Percentiles rank a stretch among this genome's conserved stretches.
phyloP scores from a whole-genome alignment of 805 yeast genomes.

The Scheffersomyces lignosus region DNA sequence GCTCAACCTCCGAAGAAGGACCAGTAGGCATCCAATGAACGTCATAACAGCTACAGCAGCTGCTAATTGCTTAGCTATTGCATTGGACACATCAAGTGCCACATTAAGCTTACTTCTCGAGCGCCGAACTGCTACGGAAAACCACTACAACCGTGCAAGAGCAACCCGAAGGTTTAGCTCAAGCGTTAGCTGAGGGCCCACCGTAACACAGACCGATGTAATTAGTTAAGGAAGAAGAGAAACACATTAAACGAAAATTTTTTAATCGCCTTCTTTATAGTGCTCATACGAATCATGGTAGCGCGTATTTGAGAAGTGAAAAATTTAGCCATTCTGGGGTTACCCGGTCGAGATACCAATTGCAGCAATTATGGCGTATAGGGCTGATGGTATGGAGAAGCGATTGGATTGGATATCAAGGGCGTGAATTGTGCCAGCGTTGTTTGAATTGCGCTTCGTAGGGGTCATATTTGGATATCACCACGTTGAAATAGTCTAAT shows the following conservation, averaged over 20 bases:
- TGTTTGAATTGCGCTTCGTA: too few relatives aligned
- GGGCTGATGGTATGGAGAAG: too few relatives aligned
- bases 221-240: slow-evolving; percentile 18
- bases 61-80: slow-evolving; percentile 18
- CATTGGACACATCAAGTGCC: slow-evolving; percentile 7
- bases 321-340: slow-evolving; percentile 2
- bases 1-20: slow-evolving; percentile 58
- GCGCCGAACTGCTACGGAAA: slow-evolving; percentile 66
- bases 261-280: slow-evolving; percentile 8
- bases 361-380: too few relatives aligned
- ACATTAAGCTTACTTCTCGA: slow-evolving; percentile 58
- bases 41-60: slow-evolving; percentile 20
- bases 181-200: slow-evolving; percentile 39
- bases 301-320: background rate
- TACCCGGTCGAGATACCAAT: slow-evolving; percentile 8
- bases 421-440: too few relatives aligned
- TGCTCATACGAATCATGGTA: too few relatives aligned
- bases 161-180: slow-evolving; percentile 33
- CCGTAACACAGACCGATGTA: slow-evolving; percentile 55
- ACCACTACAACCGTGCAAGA: slow-evolving; percentile 31
- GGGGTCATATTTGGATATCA: too few relatives aligned
- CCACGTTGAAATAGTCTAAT: too few relatives aligned
- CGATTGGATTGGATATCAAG: too few relatives aligned
- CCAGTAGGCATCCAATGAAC: slow-evolving; percentile 25
- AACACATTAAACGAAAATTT: slow-evolving; percentile 2